Evolutionary conservation across 371 early-diverging fungal genomes (phyloP).

Genomic region (Mortierella sp.): DNA sequence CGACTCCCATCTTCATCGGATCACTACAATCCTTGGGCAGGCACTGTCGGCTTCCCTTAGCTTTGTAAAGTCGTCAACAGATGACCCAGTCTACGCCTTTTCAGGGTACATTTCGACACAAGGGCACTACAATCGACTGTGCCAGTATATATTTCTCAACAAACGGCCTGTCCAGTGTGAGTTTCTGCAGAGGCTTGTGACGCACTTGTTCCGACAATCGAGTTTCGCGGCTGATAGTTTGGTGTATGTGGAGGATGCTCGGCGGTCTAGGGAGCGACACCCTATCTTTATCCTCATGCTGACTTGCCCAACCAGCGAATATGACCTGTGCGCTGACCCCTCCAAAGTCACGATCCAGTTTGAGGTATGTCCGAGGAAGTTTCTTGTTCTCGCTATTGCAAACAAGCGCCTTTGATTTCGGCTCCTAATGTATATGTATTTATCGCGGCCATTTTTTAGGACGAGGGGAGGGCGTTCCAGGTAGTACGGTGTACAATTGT

Average conservation of each 20-base stretch:
- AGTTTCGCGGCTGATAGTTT: constrained; percentile 48
- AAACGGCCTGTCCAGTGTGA: constrained; percentile 61
- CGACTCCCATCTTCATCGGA: constrained; percentile 30
- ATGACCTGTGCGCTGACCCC: constrained; percentile 66
- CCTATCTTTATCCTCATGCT: constrained; percentile 70
- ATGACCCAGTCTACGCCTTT: constrained; percentile 11
- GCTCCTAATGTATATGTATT: too few relatives aligned
- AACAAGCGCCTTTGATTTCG: background rate
- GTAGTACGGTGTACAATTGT: constrained; percentile 28
- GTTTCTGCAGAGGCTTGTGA: constrained; percentile 59
- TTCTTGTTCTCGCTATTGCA: background rate
- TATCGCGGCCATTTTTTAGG: constrained; percentile 12
- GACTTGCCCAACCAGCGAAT: constrained; percentile 55
- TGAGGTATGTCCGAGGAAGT: constrained; percentile 32
- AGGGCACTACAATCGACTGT: constrained; percentile 52
- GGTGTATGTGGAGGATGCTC: constrained; percentile 20
- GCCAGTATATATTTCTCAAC: constrained; percentile 69
- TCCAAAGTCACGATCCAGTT: constrained; percentile 62
- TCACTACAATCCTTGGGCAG: constrained; percentile 28
- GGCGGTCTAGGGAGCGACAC: constrained; percentile 56
- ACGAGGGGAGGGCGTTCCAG: constrained; percentile 27
- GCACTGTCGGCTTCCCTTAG: constrained; percentile 26
- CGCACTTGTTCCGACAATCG: constrained; percentile 60
- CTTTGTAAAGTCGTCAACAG: background rate
- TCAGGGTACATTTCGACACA: constrained; percentile 36